Base-by-base conservation (phyloP, 2,329 filamentous ascomycete species). In the Talaromyces sp. region DNA sequence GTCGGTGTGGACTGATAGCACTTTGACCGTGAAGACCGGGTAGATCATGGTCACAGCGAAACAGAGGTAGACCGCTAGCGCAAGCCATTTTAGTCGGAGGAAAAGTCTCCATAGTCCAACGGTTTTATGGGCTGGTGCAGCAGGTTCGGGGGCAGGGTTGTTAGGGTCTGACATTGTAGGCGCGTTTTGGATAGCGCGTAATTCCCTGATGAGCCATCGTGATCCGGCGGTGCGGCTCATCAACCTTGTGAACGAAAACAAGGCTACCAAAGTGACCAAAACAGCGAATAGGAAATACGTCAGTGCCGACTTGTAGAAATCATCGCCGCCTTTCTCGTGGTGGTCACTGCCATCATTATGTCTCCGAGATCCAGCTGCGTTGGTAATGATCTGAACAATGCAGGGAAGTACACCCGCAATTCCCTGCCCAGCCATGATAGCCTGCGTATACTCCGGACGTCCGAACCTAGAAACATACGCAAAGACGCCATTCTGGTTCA, bases 401-500 rank as follows among this genome's bases (percentile, higher is more conserved):
- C 91, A 89, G 0, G 95, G 95, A 3, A 98, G 81, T 10, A 99
- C 93, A 34, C 95, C 95, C 0, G 95, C 93, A 3, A 99, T 84
- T 36, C 89, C 94, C 78, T 99, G 95, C 1, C 95, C 95, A 2
- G 90, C 89, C 93, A 99, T 98, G 77, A 98, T 93, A 27, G 90
- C 94, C 78, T 98, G 94, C 64, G 92, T 97, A 77, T 98, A 99
- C 77, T 95, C 91, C 22, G 90, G 87, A 61, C 91, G 84, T 40
- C 89, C 92, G 73, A 97, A 98, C 61, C 91, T 89, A 3, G 91
- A 88, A 2, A 92, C 93, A 75, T 93, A 98, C 2, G 95, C 92
- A 76, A 97, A 97, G 11, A 95, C 88, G 19, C 95, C 95, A 76
- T 98, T 98, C 79, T 98, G 95, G 70, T 93, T 91, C 60, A 97